Evolutionary conservation across 768 basidiomycete species (phyloP), one percentile per base, ranked within the genome.

Genomic region (Boletus barrowsii): DNA sequence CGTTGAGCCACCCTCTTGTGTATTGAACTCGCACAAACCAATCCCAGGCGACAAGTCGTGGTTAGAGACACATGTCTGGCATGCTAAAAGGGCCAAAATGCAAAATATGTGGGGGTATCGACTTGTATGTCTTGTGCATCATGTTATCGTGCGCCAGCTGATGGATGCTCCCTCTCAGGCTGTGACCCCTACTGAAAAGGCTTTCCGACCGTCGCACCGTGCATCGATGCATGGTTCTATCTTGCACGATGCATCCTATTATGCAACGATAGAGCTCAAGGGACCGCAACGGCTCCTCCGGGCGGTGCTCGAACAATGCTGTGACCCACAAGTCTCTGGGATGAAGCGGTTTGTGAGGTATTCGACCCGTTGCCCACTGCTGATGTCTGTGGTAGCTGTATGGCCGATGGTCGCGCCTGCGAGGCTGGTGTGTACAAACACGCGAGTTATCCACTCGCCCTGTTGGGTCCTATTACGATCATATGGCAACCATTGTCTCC

Each of bases 61-160:
- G 96, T 82, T 99, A 0, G 93, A 96, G 67, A 96, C 94, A 6
- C 97, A 99, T 68, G 72, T 98, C 18, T 98, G 94, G 93, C 96
- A 98, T 63, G 90, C 94, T 1, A 98, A 98, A 71, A 83, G 97
- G 7, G 96, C 96, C 86, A 84, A 87, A 57, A 98, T 98, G 96
- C 80, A 86, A 61, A 86, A 85, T 58, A 78, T 90, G 70, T 98
- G 94, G 94, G 93, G 92, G 0, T 93, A 92, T 68, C 80, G 92
- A 61, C 75, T 99, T 50, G 93, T 92, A 48, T n/a, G 64, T 57
- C 26, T 43, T 10, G 13, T 44, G 13, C 35, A 1, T 10, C 9
- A 3, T 9, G 17, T 13, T 0, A 10, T 24, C 3, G 24, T 13
- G 24, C 32, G 2, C 2, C 9, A 13, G 7, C 35, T 32, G 26